phyloP scores from a whole-genome alignment of 169 alveolate species.

The Plasmodium coatneyi region DNA sequence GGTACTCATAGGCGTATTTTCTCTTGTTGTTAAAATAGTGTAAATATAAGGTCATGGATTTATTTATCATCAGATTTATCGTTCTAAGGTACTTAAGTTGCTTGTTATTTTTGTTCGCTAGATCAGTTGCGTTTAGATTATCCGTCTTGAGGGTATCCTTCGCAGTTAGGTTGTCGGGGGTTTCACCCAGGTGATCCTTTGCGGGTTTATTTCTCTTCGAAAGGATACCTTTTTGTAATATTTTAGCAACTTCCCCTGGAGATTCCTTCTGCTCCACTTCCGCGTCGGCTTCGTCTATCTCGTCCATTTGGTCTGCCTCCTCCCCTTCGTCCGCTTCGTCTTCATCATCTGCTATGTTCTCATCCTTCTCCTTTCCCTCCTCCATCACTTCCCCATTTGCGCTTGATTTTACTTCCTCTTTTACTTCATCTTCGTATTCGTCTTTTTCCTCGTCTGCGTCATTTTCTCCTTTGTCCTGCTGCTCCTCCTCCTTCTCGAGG shows the following conservation, averaged over 20 bases:
- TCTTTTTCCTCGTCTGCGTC: slow-evolving; percentile 8
- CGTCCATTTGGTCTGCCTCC: not conserved
- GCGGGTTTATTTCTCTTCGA: slow-evolving; percentile 13
- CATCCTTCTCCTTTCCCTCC: not conserved
- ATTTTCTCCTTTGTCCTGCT: slow-evolving; percentile 7
- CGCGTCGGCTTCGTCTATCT: not conserved
- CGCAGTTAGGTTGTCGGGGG: not conserved
- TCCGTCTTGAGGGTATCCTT: slow-evolving; percentile 17
- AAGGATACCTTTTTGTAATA: not conserved
- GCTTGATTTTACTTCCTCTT: not conserved
- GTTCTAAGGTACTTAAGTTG: slow-evolving; percentile 59
- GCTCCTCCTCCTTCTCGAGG: not conserved
- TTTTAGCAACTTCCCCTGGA: not conserved
- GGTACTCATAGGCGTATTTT: slow-evolving; percentile 97
- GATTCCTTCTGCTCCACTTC: slow-evolving; percentile 2
- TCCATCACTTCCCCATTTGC: not conserved
- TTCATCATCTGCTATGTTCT: not conserved
- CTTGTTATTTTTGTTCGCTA: slow-evolving; percentile 38
- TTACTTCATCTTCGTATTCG: not conserved
- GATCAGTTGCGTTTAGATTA: not conserved
- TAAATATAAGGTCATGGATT: slow-evolving; percentile 85
- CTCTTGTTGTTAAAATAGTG: slow-evolving; percentile 94
- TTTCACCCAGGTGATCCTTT: slow-evolving; percentile 1
- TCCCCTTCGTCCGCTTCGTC: not conserved
- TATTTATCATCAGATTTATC: slow-evolving; percentile 61